Evolutionary conservation across 2,329 filamentous ascomycete genomes (phyloP), one percentile per base, ranked within the genome.

Genomic region (Claviceps humidiphila): DNA sequence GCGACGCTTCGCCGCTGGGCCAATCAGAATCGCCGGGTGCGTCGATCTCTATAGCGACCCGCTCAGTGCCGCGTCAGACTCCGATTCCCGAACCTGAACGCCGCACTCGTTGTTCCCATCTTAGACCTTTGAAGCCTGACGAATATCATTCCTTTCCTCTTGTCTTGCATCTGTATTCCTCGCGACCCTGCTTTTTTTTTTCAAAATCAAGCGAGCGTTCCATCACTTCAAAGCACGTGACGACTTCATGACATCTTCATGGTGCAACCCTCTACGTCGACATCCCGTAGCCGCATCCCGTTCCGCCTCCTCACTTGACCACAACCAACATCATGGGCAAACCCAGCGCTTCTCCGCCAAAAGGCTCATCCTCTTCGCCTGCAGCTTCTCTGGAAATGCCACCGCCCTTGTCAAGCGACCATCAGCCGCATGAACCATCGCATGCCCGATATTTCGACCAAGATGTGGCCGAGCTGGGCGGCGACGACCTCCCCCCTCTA

Each of bases 401-500:
- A 49, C 57, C 51, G 49, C 39, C 52, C 17, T 39, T 37, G 17
- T 37, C 37, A 38, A 41, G 37, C 24, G 40, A 38, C 26, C 20
- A 11, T 26, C 45, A 41, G 26, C 44, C 58, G 59, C 17, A 22
- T 11, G 30, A 34, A 9, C 30, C 45, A 60, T 59, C 53, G 55
- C 51, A 51, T 47, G 16, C 17, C 56, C 57, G 56, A 61, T 68
- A 66, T 56, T 64, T 64, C 42, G 69, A 71, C 59, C 59, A 68
- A 46, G 68, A 71, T 52, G 59, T 63, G 0, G 60, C 66, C 34
- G 64, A 69, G 40, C 58, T 68, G 46, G 56, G 58, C 13, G 56
- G 58, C 47, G 66, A 72, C 53, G 71, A 74, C 54, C 65, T 74
- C 2, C 73, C 73, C 8, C 73, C 73, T 1, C 67, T 71, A 26